Conservation (phyloP, 176 grass and related monocot species). For the Saccharum officinarum region DNA sequence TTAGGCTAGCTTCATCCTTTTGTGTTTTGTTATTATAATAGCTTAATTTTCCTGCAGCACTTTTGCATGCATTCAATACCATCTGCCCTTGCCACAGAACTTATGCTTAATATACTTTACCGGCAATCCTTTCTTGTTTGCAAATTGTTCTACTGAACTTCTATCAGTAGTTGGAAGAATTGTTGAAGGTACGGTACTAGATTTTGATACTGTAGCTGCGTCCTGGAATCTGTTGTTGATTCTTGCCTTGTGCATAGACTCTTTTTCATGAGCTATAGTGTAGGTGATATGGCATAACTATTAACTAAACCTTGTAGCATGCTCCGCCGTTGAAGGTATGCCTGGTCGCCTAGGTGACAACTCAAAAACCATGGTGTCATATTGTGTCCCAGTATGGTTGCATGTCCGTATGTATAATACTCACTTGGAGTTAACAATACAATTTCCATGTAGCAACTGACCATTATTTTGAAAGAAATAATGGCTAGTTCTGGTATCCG, state of each 20-base stretch:
- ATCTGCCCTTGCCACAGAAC: neutral
- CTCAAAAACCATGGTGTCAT: neutral
- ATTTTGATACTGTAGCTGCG: neutral
- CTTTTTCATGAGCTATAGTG: neutral
- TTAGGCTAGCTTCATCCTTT: neutral
- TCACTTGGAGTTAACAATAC: neutral
- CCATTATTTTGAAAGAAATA: neutral
- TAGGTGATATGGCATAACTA: neutral
- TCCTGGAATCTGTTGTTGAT: neutral
- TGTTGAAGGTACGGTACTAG: neutral
- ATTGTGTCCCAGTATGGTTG: neutral
- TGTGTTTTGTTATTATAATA: neutral
- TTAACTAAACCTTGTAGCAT: neutral
- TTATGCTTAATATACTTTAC: neutral
- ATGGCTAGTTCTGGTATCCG: neutral
- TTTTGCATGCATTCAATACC: neutral
- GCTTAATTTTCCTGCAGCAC: neutral
- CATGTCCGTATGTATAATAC: neutral
- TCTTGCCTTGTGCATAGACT: neutral
- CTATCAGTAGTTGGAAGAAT: neutral
- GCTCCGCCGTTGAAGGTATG: neutral
- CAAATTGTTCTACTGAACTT: neutral
- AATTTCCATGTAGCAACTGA: neutral
- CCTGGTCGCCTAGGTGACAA: neutral
- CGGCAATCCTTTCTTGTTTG: neutral